These are phyloP conservation scores for Talaromyces sp. DNA, from an alignment of 2,329 filamentous ascomycete genomes.

Conservation along the genomic window DNA sequence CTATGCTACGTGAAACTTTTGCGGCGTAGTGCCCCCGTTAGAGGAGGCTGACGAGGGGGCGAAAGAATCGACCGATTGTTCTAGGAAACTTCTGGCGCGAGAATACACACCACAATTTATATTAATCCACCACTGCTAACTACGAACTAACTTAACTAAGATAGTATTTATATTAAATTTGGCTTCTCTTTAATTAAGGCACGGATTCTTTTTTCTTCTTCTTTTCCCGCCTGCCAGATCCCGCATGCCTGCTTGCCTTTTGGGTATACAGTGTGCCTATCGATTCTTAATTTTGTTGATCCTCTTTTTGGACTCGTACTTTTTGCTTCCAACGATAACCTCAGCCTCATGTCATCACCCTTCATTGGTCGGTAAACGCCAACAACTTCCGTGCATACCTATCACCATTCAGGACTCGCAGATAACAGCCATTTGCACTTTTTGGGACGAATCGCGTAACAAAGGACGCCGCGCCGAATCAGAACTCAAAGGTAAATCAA, in stretches of 20 bases:
- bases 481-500: background rate
- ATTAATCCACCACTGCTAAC: background rate
- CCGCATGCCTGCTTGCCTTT: conserved; percentile 1
- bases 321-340: background rate
- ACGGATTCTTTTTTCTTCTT: background rate
- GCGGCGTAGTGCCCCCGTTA: background rate
- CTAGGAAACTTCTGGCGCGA: conserved; percentile 1
- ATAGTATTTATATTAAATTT: background rate
- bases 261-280: background rate
- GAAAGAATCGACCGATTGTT: background rate
- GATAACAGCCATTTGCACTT: background rate
- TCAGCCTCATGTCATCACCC: background rate
- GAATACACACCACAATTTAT: background rate
- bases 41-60: conserved; percentile 1
- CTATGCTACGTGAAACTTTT: background rate
- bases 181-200: background rate
- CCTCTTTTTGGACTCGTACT: background rate
- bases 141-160: background rate
- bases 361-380: background rate
- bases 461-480: background rate
- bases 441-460: background rate
- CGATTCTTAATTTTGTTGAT: too few relatives aligned
- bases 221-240: background rate
- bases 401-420: background rate
- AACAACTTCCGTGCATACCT: background rate